These are phyloP conservation scores for Suhomyces bolitotheri DNA, from an alignment of 1,139 yeast species.

Conservation along the genomic window DNA sequence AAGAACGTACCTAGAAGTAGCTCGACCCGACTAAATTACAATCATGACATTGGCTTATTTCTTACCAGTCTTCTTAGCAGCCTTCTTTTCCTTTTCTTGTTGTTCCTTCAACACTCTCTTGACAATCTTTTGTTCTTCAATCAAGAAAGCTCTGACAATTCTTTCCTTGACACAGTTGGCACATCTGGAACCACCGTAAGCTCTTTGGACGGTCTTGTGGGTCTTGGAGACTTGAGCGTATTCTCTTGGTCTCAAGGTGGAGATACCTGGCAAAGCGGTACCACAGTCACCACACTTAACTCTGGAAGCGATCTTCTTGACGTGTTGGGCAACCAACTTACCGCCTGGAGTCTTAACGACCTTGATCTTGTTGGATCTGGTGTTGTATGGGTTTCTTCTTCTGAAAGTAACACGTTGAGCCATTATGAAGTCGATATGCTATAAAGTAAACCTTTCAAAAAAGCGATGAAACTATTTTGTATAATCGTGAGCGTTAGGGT, in stretches of 20 bases:
- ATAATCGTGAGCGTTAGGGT: constrained; percentile 9
- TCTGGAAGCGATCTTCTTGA: constrained; percentile 91
- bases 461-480: constrained; percentile 15
- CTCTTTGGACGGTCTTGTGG: constrained; percentile 97
- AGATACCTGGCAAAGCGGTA: constrained; percentile 83
- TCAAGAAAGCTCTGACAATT: constrained; percentile 98
- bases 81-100: constrained; percentile 78
- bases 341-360: constrained; percentile 99
- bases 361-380: constrained; percentile 98
- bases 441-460: constrained; percentile 18
- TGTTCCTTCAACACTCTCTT: constrained; percentile 97
- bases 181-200: constrained; percentile 99
- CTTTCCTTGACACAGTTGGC: constrained; percentile 98
- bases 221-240: constrained; percentile 94
- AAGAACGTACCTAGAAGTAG: constrained; percentile 23
- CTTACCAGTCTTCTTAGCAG: constrained; percentile 47
- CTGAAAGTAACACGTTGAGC: constrained; percentile 57
- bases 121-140: constrained; percentile 99
- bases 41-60: constrained; percentile 30
- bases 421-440: constrained; percentile 32
- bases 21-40: constrained; percentile 21
- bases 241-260: constrained; percentile 96
- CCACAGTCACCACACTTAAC: constrained; percentile 99
- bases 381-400: constrained; percentile 76
- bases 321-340: constrained; percentile 94